Conservation (phyloP, 805 yeast genomes). For the Ogataea paraovalis region DNA sequence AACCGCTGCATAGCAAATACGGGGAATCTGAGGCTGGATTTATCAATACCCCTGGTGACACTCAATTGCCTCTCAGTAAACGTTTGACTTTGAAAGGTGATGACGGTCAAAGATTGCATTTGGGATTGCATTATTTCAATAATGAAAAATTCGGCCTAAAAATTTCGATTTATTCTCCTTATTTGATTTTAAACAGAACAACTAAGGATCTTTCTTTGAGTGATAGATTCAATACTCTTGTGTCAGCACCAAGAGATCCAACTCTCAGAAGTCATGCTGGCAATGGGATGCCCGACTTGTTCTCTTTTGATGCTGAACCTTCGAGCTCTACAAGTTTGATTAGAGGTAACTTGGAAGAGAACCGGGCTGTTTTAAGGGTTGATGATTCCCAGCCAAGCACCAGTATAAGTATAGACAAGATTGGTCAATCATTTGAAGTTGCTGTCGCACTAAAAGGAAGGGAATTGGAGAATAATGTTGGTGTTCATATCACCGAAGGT, state of each 20-base stretch:
- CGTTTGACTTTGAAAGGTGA: constrained; percentile 48
- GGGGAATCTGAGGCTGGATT: constrained; percentile 70
- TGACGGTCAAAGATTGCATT: constrained; percentile 63
- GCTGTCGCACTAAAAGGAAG: constrained; percentile 43
- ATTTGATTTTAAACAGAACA: constrained; percentile 76
- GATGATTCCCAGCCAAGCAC: constrained; percentile 69
- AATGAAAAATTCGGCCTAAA: constrained; percentile 54
- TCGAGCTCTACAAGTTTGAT: constrained; percentile 33
- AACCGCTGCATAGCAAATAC: constrained; percentile 59
- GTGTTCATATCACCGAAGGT: constrained; percentile 75
- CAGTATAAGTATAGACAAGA: constrained; percentile 80
- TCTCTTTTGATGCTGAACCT: constrained; percentile 64
- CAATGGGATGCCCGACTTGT: constrained; percentile 62
- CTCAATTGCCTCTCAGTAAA: constrained; percentile 31
- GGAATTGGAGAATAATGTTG: constrained; percentile 65
- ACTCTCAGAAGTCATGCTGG: constrained; percentile 20
- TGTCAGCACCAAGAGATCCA: constrained; percentile 35
- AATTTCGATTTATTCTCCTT: constrained; percentile 77
- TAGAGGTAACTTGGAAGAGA: constrained; percentile 40
- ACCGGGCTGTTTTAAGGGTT: constrained; percentile 62
- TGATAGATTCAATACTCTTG: constrained; percentile 48
- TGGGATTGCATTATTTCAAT: constrained; percentile 61
- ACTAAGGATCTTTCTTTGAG: constrained; percentile 61
- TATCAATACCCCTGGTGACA: constrained; percentile 48
- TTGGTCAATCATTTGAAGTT: constrained; percentile 72